phyloP scores from a whole-genome alignment of 202 grass and related monocot genomes.

The Elaeis oleifera region DNA sequence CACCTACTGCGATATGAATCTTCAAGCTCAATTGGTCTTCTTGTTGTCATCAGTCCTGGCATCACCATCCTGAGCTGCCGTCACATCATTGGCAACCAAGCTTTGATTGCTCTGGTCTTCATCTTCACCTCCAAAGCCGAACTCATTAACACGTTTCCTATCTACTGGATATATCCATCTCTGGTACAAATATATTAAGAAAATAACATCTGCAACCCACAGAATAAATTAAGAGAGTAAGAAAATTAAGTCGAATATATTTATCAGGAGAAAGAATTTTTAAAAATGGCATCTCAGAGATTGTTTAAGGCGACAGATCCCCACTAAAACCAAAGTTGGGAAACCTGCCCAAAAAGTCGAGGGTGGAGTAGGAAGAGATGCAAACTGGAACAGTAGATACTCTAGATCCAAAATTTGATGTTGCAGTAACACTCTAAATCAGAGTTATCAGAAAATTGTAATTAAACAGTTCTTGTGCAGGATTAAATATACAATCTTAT shows the following conservation, averaged over 20 bases:
- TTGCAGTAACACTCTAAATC: no score
- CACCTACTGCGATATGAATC: background rate
- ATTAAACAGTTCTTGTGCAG: no score
- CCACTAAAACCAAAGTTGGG: no score
- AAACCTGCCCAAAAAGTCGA: background rate
- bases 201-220: conserved; percentile 72
- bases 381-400: no score
- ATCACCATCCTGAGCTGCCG: conserved; percentile 21
- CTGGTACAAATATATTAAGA: conserved; percentile 98
- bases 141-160: conserved; percentile 89
- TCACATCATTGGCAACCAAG: conserved; percentile 35
- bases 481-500: background rate
- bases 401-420: no score
- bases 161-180: conserved; percentile 96
- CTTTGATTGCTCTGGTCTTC: conserved; percentile 35
- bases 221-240: background rate
- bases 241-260: no score
- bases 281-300: no score
- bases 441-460: no score
- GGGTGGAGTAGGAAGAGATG: no score
- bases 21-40: conserved; percentile 49
- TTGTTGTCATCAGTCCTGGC: conserved; percentile 43
- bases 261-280: no score
- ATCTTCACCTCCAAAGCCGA: conserved; percentile 87
- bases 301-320: no score